phyloP scores from a whole-genome alignment of 2,329 filamentous ascomycete genomes.

The Fusarium chlamydosporum region DNA sequence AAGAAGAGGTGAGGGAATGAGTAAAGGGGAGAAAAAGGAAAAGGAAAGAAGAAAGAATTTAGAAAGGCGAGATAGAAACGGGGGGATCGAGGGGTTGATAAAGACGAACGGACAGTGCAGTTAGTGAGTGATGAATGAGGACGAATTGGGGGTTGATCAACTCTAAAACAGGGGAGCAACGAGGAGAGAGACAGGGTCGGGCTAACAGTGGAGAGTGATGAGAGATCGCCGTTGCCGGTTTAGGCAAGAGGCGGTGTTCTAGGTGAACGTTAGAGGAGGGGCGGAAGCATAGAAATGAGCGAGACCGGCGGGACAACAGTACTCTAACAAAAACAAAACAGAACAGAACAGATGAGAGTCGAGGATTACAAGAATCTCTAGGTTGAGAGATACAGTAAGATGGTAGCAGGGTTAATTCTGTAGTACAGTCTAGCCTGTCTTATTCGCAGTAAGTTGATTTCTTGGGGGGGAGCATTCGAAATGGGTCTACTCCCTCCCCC shows the following conservation, averaged over 20 bases:
- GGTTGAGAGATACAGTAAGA: conserved; percentile 10
- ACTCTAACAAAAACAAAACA: conserved; percentile 22
- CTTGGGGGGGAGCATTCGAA: conserved; percentile 6
- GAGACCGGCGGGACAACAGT: conserved; percentile 37
- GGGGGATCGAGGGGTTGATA: conserved; percentile 46
- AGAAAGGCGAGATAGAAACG: conserved; percentile 22
- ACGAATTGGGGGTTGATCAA: conserved; percentile 48
- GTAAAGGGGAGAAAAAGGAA: conserved; percentile 15
- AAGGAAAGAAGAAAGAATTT: conserved; percentile 28
- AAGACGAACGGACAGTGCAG: conserved; percentile 32
- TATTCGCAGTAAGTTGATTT: conserved; percentile 11
- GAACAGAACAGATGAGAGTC: conserved; percentile 5
- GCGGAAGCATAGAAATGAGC: conserved; percentile 38
- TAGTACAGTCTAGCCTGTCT: conserved; percentile 3
- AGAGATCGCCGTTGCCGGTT: conserved; percentile 51
- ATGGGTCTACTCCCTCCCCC: conserved; percentile 5
- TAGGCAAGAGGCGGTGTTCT: conserved; percentile 41
- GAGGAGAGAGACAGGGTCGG: conserved; percentile 14
- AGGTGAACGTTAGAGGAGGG: conserved; percentile 36
- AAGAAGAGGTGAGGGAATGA: conserved; percentile 32
- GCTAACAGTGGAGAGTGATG: conserved; percentile 35
- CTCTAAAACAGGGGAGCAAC: conserved; percentile 48
- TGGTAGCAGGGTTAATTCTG: conserved; percentile 17
- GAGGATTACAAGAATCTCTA: not conserved
- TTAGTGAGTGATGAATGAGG: conserved; percentile 35